Base-by-base conservation (phyloP, 495 filamentous ascomycete species). In the Astrothelium subdiscretum region DNA sequence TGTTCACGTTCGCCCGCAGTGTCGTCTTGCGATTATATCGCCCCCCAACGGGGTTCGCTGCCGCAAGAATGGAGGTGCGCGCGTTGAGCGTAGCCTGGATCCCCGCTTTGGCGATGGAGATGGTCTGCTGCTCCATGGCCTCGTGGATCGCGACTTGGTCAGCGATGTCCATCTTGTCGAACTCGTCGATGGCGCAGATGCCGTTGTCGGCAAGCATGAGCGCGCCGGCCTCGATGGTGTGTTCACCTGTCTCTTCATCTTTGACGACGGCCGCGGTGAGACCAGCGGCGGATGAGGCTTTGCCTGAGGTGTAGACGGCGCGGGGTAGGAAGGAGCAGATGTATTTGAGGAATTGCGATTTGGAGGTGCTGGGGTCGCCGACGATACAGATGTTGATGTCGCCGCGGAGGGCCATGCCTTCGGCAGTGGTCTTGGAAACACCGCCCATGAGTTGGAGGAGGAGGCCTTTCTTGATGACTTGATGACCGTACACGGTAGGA, bases 111-210 rank as follows among this genome's bases (percentile, higher is more conserved):
- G 94, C 94, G 72, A 99, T 99, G 24, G 92, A 97, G 67, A 99
- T 99, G 22, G 94, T 99, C 77, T 99, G 94, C 76, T 99, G 94
- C 81, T 99, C 94, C 94, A 99, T 99, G 60, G 95, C 95, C 83
- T 99, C 94, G 83, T 99, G 94, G 74, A 99, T 97, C 65, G 94
- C 94, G 54, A 99, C 94, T 77, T 99, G 94, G 75, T 99, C 94
- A 57, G 77, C 83, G 59, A 99, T 89, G 70, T 99, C 94, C 94
- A 99, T 99, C 77, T 97, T 99, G 80, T 99, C 94, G 71, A 99
- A 99, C 68, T 99, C 94, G 72, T 99, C 94, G 71, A 99, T 99
- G 64, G 90, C 90, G 75, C 94, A 99, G 72, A 97, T 92, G 65
- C 95, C 94, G 70, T 89, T 95, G 77, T 94, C 92, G 31, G 95